Evolutionary conservation across 352 stramenopile species (phyloP), one percentile per base, ranked within the genome.

Genomic region (Phytophthora nicotianae): DNA sequence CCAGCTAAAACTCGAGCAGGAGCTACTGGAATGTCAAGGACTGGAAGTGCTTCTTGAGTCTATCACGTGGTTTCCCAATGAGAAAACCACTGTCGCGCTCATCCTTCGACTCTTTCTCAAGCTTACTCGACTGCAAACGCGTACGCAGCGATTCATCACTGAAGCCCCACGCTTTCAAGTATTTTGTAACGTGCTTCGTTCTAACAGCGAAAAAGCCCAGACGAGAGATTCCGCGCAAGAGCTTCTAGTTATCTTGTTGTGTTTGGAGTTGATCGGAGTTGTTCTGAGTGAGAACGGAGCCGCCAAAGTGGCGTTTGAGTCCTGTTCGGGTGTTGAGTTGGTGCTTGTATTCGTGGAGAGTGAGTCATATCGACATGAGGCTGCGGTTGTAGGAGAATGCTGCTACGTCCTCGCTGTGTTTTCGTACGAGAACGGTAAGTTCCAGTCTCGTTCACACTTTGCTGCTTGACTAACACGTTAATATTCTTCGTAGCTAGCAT

Each of bases 401-500:
- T 81, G 72, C 58, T 83, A 83, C 26, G 53, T 88, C 26, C 69
- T 90, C n/a, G 68, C 74, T 5, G 60, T 79, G 5, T 88, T 78
- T 57, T 80, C 81, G 1, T 81, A 80, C 65, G 65, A 85, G 21
- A 79, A 87, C 65, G 72, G 81, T 90, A 33, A 52, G 76, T 76
- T n/a, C 7, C 29, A 4, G 24, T 19, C 6, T 8, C 7, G 20
- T 14, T 32, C 11, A 35, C 35, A 11, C 4, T 32, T 33, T 37
- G 35, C 1, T 20, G 47, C 14, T 37, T 24, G 14, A n/a, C 29
- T 55, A 53, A 21, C 41, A 11, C 41, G n/a, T 54, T 26, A 17
- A n/a, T 26, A 10, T 46, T 21, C n/a, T 9, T 19, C 9, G 2
- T 7, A 80, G 69, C 56, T 20, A 55, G 43, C 5, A 65, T 61